A percentile compares a stretch with the other conserved stretches of the same genome.
Evolutionary conservation across 108 stramenopile genomes (phyloP).

Genomic region (Asterionellopsis glacialis): DNA sequence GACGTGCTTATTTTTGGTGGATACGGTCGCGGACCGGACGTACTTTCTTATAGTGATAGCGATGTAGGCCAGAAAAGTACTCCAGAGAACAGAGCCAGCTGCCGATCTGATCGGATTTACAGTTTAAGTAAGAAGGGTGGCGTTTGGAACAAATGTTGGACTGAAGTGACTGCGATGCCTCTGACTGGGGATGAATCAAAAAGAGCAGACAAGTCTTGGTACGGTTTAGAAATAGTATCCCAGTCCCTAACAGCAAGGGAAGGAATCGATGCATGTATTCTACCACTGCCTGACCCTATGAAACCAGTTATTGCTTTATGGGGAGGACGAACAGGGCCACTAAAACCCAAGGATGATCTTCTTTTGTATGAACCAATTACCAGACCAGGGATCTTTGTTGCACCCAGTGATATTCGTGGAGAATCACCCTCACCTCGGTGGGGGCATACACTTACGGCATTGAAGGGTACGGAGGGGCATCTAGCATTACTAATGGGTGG

Average conservation of each 20-base stretch:
- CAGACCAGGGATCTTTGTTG: slow-evolving; percentile 10
- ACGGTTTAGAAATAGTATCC: background rate
- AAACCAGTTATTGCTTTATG: slow-evolving; percentile 39
- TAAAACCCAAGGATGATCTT: slow-evolving; percentile 27
- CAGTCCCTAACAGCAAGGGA: slow-evolving; percentile 1
- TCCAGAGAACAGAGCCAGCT: slow-evolving; percentile 7
- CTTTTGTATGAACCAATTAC: slow-evolving; percentile 17
- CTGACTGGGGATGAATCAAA: background rate
- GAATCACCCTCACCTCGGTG: slow-evolving; percentile 49
- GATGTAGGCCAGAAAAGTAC: background rate
- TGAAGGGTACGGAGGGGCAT: slow-evolving; percentile 14
- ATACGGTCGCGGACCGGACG: slow-evolving; percentile 66
- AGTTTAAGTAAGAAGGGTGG: slow-evolving; percentile 20
- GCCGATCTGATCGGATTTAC: slow-evolving; percentile 35
- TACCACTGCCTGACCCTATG: slow-evolving; percentile 9
- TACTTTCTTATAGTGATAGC: background rate
- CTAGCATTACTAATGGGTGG: slow-evolving; percentile 26
- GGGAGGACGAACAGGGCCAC: slow-evolving; percentile 36
- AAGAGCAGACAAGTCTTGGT: slow-evolving; percentile 1
- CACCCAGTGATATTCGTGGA: slow-evolving; percentile 39
- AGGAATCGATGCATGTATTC: slow-evolving; percentile 20
- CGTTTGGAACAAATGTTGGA: slow-evolving; percentile 31
- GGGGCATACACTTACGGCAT: slow-evolving; percentile 64
- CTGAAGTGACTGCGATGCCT: slow-evolving; percentile 5
- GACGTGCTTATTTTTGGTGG: slow-evolving; percentile 69